Evolutionary conservation across 176 grass and related monocot genomes (phyloP), one percentile per base, ranked within the genome.

Genomic region (Eragrostis nindensis): DNA sequence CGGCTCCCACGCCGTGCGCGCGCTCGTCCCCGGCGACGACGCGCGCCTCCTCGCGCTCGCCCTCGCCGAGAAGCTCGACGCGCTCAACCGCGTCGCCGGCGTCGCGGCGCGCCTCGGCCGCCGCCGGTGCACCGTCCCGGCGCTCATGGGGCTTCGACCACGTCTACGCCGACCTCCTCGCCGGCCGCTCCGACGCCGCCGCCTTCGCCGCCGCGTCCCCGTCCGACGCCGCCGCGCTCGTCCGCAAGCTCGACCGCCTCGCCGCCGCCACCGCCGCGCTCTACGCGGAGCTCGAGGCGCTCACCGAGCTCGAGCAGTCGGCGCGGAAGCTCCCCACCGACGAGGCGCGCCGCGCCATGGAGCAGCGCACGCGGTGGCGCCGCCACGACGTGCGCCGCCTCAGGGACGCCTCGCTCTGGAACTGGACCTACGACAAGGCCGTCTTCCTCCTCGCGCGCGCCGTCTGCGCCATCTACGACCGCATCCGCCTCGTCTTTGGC

Each of bases 121-220:
- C 6, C 90, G 92, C 6, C 90, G 92, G 19, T 99, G 96, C 87
- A 66, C 89, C 19, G 61, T 78, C 2, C 93, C 86, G 1, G 85
- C 86, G 49, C 91, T 96, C 65, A 21, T 87, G 11, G 97, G 97
- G 93, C 1, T 99, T 99, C 85, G 89, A 88, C 87, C 93, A 99
- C 85, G 91, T 99, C 66, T 95, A 99, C 86, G 86, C 87, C 36
- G 97, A 99, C 80, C 90, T 95, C 79, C 89, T 96, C 73, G 85
- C 90, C 83, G 89, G 82, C 68, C 80, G 89, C 71, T 84, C 87
- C 42, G 52, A 40, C 48, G 74, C 92, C 66, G 52, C 68, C 17
- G 55, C 79, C 60, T 86, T 92, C 71, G 79, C 83, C 19, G 78
- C 54, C 66, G 73, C 80, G 18, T 80, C 81, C 6, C 2, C 14